These are phyloP conservation scores for Pistacia vera DNA, from an alignment of 345 rosid genomes.

Conservation along the genomic window DNA sequence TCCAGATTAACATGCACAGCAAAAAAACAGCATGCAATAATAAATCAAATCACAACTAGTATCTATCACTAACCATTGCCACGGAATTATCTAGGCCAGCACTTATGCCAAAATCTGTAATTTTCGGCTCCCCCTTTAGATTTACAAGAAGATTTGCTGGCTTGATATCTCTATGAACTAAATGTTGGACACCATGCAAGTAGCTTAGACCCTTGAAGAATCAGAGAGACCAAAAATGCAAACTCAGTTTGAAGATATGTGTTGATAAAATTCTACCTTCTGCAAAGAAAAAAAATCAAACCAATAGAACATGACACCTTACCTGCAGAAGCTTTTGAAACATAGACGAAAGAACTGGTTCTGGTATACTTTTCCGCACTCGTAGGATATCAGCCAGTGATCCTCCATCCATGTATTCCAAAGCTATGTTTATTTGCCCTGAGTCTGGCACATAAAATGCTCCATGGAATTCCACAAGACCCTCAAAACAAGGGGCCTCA, in stretches of 20 bases:
- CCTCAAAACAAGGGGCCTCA: constrained; percentile 90
- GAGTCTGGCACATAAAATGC: constrained; percentile 95
- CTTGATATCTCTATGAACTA: constrained; percentile 97
- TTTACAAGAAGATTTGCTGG: constrained; percentile 96
- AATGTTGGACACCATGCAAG: constrained; percentile 87
- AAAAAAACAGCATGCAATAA: constrained; percentile 7
- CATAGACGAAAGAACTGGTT: constrained; percentile 85
- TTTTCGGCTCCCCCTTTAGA: constrained; percentile 95
- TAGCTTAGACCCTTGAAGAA: constrained; percentile 73
- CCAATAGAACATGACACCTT: constrained; percentile 20
- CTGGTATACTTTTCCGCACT: constrained; percentile 64
- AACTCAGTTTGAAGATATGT: constrained; percentile 18
- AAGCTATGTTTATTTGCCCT: constrained; percentile 95
- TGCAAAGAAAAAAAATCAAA: constrained; percentile 16
- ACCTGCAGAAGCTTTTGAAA: constrained; percentile 84
- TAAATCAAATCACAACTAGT: constrained; percentile 7
- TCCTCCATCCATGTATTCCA: constrained; percentile 97
- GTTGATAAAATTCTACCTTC: background rate
- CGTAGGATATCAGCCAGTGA: constrained; percentile 87
- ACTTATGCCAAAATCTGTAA: constrained; percentile 96
- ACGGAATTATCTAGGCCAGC: constrained; percentile 94
- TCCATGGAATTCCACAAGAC: constrained; percentile 95
- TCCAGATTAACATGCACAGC: constrained; percentile 10
- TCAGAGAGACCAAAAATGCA: constrained; percentile 5
- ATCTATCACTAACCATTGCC: constrained; percentile 76